phyloP scores from a whole-genome alignment of 352 stramenopile species.

The Halophytophthora polymorphica region DNA sequence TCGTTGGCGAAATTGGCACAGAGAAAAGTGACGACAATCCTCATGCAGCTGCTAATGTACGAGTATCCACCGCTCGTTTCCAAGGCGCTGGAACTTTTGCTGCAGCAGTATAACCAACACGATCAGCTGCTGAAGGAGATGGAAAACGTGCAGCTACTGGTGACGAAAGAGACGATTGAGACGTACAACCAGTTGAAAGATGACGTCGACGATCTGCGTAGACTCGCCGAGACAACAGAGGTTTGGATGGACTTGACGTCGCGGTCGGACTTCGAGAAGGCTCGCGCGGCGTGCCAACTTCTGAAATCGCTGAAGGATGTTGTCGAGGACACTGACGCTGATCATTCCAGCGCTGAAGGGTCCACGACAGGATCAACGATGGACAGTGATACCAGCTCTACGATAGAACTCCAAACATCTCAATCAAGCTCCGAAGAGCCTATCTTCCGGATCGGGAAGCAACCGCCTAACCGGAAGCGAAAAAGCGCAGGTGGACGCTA shows the following conservation, averaged over 20 bases:
- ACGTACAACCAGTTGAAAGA: conserved; percentile 70
- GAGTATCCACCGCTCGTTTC: conserved; percentile 70
- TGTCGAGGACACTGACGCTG: conserved; percentile 21
- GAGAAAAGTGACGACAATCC: conserved; percentile 47
- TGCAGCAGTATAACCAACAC: conserved; percentile 74
- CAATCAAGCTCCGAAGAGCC: conserved; percentile 25
- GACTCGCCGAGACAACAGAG: conserved; percentile 70
- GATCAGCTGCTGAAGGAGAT: conserved; percentile 67
- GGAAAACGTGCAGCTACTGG: conserved; percentile 55
- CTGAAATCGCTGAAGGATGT: conserved; percentile 41
- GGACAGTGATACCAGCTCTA: conserved; percentile 16
- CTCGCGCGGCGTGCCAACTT: conserved; percentile 39
- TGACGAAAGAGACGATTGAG: conserved; percentile 56
- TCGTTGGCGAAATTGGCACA: conserved; percentile 42
- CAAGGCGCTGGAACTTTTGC: conserved; percentile 64
- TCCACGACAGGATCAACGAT: not conserved
- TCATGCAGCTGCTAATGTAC: conserved; percentile 83
- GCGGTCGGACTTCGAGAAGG: conserved; percentile 65
- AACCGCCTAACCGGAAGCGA: conserved; percentile 48
- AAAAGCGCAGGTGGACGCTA: conserved; percentile 30
- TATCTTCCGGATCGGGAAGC: conserved; percentile 34
- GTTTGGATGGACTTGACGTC: conserved; percentile 82
- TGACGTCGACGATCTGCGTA: conserved; percentile 57
- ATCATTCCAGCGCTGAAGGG: not conserved
- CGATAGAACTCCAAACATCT: conserved; percentile 17